Base-by-base conservation (phyloP, 2,329 filamentous ascomycete species). In the Colletotrichum sansevieriae region DNA sequence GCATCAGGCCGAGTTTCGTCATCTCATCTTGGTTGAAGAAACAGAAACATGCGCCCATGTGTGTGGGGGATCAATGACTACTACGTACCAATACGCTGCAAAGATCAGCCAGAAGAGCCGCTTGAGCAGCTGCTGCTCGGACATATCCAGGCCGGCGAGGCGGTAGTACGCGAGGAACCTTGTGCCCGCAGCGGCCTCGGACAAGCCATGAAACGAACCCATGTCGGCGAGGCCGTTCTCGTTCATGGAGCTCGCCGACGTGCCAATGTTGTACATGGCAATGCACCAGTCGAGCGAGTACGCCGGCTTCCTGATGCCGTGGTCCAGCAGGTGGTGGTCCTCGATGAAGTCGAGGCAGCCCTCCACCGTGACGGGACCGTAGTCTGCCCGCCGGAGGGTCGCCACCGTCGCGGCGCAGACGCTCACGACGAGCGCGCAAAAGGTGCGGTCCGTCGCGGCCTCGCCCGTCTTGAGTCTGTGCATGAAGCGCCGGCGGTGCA, bases 271-370 rank as follows among this genome's bases (percentile, higher is more conserved):
- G 59, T 81, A 81, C 72, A 78, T 76, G 22, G 78, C 75, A 18
- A 78, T 74, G 67, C 78, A 79, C 71, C 77, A 79, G 52, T 81
- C 78, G 1, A 80, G 63, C 2, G 74, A 74, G 52, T 77, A 79
- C 0, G 63, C 51, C 0, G 72, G 65, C 29, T 51, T 58, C 25
- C 65, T 29, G 12, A 70, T 35, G 10, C 64, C 63, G 10, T 68
- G 70, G 7, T 71, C 54, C 0, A 78, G 68, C 10, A 79, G 65
- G 2, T 72, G 62, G 22, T 77, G 69, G 4, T 73, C 61, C 43
- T 77, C 74, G 11, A 80, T 72, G 12, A 78, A 75, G 12, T 73
- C 70, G 1, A 76, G 52, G 35, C 78, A 79, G 8, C 71, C 66
- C 11, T 74, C 67, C 11, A 77, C 72, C 0, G 77, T 79, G 13